Evolutionary conservation across 164 flowering plant genomes (phyloP), one percentile per base, ranked within the genome.

Genomic region (Chimonanthus salicifolius): DNA sequence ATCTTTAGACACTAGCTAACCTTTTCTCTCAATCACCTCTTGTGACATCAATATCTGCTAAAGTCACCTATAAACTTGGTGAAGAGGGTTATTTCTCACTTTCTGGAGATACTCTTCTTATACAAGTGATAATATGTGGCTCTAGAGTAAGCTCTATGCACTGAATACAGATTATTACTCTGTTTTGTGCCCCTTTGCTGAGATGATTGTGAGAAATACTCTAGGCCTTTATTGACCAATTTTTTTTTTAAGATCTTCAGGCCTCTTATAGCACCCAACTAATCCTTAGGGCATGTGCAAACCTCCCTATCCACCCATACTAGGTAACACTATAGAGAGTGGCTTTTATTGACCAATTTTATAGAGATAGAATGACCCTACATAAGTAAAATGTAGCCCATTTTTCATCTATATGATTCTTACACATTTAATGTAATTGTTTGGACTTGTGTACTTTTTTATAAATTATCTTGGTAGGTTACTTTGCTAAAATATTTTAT

Each of bases 241-340:
- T 94, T 94, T 0, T 87, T 20, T 20, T 20, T 20, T 20, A 20
- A 20, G 21, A 20, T 20, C 21, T 20, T 0, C 21, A 20, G 21
- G 21, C 21, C 92, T 46, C 81, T 92, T 5, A 88, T 96, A 4
- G 97, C 90, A 3, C 87, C 80, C 4, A 20, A 20, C 21, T 20
- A 20, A 95, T 94, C 49, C 64, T 92, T 4, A 72, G 96, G 72
- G 85, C 92, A 97, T 92, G 21, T 20, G 21, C 21, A 20, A 20
- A 89, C 76, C 92, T 92, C 80, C 98, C 90, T 74, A 96, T 92
- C 47, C 92, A 93, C 71, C 92, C 87, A 78, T 71, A 90, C 9
- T 75, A 90, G 91, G 97, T 73, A 66, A n/a, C 21, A 20, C 21
- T 63, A 4, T 62, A 4, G 21, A 62, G 33, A 20, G 21, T 20